These are phyloP conservation scores for Scenedesmus sp. DNA, from an alignment of 163 green algal genomes.

Conservation along the genomic window DNA sequence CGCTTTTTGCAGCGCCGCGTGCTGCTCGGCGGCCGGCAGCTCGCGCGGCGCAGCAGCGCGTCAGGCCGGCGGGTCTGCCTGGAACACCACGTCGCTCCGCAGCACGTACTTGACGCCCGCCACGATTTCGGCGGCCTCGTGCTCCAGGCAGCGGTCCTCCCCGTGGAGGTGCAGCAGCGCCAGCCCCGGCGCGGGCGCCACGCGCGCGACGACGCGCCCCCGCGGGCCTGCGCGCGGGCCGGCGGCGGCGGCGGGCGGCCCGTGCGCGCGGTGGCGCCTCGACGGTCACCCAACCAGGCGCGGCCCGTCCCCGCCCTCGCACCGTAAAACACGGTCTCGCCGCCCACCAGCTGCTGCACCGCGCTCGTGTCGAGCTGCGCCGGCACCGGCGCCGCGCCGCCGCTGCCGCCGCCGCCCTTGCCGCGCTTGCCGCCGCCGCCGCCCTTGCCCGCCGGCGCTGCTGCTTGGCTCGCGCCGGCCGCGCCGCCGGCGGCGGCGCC, in stretches of 20 bases:
- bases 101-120: constrained; percentile 78
- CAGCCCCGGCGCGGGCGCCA: constrained; percentile 61
- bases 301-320: constrained; percentile 33
- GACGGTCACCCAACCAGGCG: too few species aligned
- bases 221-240: constrained; percentile 24
- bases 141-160: constrained; percentile 70
- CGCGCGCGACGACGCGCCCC: constrained; percentile 45
- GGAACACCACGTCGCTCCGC: constrained; percentile 77
- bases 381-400: neutral
- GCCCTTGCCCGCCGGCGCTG: neutral
- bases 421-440: neutral
- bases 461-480: neutral
- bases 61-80: too few species aligned
- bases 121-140: constrained; percentile 66
- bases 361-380: constrained; percentile 15
- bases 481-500: constrained; percentile 11
- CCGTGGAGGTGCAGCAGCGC: constrained; percentile 78
- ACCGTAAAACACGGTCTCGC: constrained; percentile 82
- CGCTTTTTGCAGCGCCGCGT: too few species aligned
- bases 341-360: constrained; percentile 54
- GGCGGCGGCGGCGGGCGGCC: too few species aligned
- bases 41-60: too few species aligned
- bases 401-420: neutral
- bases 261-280: too few species aligned
- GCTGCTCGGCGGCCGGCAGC: too few species aligned